These are phyloP conservation scores for Cladophialophora chaetospira DNA, from an alignment of 2,329 filamentous ascomycete genomes.

Conservation along the genomic window DNA sequence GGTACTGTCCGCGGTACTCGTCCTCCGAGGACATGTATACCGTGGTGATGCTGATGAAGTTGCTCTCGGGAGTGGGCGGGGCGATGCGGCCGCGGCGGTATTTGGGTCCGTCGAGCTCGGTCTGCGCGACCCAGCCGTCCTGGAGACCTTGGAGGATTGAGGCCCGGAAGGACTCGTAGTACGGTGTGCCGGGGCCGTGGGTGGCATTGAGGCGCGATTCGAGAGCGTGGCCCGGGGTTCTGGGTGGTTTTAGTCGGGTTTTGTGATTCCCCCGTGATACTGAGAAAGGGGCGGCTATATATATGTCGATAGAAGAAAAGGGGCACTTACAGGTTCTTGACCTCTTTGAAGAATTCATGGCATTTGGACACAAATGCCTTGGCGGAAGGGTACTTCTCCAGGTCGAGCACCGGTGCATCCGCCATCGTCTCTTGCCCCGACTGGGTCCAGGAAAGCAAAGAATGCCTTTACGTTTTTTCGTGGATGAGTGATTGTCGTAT, in stretches of 20 bases:
- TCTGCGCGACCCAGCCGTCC: slow-evolving; percentile 51
- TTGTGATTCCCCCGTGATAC: too few relatives aligned
- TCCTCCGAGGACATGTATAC: slow-evolving; percentile 59
- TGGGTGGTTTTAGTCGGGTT: slow-evolving; percentile 4
- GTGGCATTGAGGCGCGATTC: slow-evolving; percentile 47
- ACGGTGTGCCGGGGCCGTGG: slow-evolving; percentile 48
- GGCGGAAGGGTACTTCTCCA: slow-evolving; percentile 25
- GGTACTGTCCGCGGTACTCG: slow-evolving; percentile 57
- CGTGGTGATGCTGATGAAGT: slow-evolving; percentile 59
- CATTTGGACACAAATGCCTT: slow-evolving; percentile 21
- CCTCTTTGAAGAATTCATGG: slow-evolving; percentile 36
- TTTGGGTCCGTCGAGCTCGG: slow-evolving; percentile 48
- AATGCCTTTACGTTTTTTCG: too few relatives aligned
- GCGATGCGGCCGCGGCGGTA: slow-evolving; percentile 54
- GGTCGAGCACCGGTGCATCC: slow-evolving; percentile 22
- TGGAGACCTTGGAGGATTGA: slow-evolving; percentile 44
- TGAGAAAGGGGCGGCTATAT: not conserved
- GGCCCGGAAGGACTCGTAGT: slow-evolving; percentile 48
- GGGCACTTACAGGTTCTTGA: slow-evolving; percentile 36
- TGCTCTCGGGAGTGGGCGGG: slow-evolving; percentile 49
- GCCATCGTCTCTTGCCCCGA: slow-evolving; percentile 9
- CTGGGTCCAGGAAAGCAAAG: not conserved
- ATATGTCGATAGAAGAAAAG: not conserved
- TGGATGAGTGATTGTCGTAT: not conserved
- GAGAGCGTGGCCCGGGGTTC: slow-evolving; percentile 47